Conservation (phyloP, 139 green algal genomes). For the Picochlorum sp. region DNA sequence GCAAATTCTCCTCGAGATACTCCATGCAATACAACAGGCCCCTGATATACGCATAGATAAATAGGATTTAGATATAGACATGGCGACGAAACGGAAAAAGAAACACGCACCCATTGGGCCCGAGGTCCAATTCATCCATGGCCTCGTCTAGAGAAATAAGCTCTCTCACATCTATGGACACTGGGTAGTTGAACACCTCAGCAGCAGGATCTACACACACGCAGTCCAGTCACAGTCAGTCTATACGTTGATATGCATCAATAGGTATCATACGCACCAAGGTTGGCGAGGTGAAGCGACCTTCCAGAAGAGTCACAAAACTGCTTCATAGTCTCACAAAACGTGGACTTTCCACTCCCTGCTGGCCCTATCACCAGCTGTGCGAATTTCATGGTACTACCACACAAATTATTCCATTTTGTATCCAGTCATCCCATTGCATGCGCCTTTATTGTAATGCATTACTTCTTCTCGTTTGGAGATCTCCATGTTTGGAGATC, state of each 20-base stretch:
- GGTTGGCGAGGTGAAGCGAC: constrained; percentile 82
- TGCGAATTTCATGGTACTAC: constrained; percentile 23
- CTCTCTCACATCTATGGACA: constrained; percentile 80
- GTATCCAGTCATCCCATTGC: too few species aligned
- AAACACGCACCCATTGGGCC: constrained; percentile 74
- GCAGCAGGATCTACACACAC: constrained; percentile 78
- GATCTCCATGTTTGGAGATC: too few species aligned
- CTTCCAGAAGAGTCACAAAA: constrained; percentile 83
- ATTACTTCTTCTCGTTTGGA: too few species aligned
- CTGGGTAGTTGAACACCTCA: constrained; percentile 86
- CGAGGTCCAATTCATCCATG: constrained; percentile 90
- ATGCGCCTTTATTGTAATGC: too few species aligned
- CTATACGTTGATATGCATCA: neutral
- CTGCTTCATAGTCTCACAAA: constrained; percentile 79
- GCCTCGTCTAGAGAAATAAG: constrained; percentile 89
- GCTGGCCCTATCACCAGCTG: constrained; percentile 97
- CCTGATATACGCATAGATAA: constrained; percentile 33
- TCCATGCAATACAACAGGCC: constrained; percentile 98
- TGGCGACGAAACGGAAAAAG: too few species aligned
- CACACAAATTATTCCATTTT: neutral
- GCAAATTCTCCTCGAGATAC: constrained; percentile 92
- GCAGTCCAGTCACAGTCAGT: neutral
- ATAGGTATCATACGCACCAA: constrained; percentile 50
- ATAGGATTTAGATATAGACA: too few species aligned
- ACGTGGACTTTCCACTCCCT: constrained; percentile 96